Percentiles rank a stretch among this genome's conserved stretches.
Evolutionary conservation across 2,329 filamentous ascomycete species (phyloP).

Genomic region (Xylariaceae sp.): DNA sequence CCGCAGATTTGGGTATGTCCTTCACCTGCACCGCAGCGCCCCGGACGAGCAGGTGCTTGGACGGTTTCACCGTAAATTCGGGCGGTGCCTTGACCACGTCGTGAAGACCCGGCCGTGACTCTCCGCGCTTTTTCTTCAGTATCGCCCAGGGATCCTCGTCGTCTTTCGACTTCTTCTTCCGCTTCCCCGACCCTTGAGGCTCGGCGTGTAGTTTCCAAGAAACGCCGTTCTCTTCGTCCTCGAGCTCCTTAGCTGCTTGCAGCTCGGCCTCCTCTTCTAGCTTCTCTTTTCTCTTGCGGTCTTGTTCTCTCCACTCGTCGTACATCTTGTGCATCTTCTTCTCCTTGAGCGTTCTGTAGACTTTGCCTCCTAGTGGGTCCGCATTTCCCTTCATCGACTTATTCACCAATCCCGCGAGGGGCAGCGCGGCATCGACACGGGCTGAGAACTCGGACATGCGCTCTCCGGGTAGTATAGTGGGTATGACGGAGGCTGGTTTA

Average conservation of each 20-base stretch:
- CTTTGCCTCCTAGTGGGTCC: conserved; percentile 60
- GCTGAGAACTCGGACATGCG: conserved; percentile 73
- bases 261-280: conserved; percentile 61
- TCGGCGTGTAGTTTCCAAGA: conserved; percentile 41
- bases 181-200: conserved; percentile 34
- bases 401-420: conserved; percentile 63
- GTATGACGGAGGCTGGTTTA: conserved; percentile 33
- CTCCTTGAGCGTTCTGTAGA: conserved; percentile 74
- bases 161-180: conserved; percentile 41
- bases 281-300: conserved; percentile 56
- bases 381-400: conserved; percentile 57
- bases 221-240: conserved; percentile 49
- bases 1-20: conserved; percentile 63
- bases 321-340: conserved; percentile 76
- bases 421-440: conserved; percentile 79
- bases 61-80: conserved; percentile 56
- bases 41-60: conserved; percentile 59
- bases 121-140: conserved; percentile 61
- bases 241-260: conserved; percentile 58
- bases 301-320: conserved; percentile 68
- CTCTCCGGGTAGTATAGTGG: conserved; percentile 78
- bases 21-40: conserved; percentile 62
- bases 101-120: conserved; percentile 45
- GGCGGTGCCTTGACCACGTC: conserved; percentile 72
- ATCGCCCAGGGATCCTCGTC: conserved; percentile 73